Percentiles rank a stretch among this genome's conserved stretches.
These are phyloP conservation scores for Luvunga scandens DNA, from an alignment of 345 rosid species.

Conservation along the genomic window DNA sequence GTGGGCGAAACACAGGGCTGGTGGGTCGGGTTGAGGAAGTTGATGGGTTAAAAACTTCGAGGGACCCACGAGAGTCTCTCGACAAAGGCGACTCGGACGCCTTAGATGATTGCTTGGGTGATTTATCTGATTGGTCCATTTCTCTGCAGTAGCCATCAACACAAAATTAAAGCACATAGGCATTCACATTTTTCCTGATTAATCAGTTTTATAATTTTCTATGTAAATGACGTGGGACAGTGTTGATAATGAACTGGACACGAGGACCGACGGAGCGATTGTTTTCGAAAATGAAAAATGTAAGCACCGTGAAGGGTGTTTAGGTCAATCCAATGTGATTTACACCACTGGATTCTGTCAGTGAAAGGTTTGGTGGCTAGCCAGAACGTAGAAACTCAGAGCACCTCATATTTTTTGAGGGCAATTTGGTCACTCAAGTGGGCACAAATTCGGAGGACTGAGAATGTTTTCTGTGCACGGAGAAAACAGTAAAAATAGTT, in stretches of 20 bases:
- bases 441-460: neutral
- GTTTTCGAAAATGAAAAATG: neutral
- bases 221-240: constrained; percentile 6
- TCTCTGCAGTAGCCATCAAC: constrained; percentile 10
- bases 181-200: neutral
- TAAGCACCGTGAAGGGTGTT: neutral
- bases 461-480: neutral
- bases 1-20: constrained; percentile 47
- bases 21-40: constrained; percentile 45
- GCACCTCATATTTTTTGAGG: neutral
- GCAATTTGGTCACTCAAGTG: neutral
- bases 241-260: constrained; percentile 12
- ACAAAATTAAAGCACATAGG: too few species aligned
- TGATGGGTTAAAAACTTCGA: constrained; percentile 84
- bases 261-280: neutral
- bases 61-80: constrained; percentile 77
- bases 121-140: constrained; percentile 51
- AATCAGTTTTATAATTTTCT: constrained; percentile 7
- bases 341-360: neutral
- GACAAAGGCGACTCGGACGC: constrained; percentile 32
- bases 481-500: neutral
- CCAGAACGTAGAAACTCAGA: neutral
- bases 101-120: constrained; percentile 38
- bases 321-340: neutral
- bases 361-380: neutral